A percentile compares a stretch with the other conserved stretches of the same genome.
Conservation (phyloP, 371 early-diverging fungal genomes). For the Mucor racemosus region DNA sequence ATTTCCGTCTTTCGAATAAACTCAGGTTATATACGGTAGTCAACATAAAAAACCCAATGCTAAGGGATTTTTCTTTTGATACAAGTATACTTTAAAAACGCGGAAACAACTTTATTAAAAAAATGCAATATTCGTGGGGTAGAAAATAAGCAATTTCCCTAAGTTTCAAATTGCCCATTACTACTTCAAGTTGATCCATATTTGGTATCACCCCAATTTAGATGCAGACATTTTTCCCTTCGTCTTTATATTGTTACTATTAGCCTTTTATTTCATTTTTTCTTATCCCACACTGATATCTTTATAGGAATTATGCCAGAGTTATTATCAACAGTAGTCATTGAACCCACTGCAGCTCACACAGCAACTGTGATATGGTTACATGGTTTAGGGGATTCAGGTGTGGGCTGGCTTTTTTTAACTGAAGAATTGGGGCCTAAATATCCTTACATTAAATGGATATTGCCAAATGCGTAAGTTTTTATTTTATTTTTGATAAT, state of each 20-base stretch:
- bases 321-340: neutral
- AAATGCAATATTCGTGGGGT: too few species aligned
- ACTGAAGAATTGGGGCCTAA: conserved; percentile 6
- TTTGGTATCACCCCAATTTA: neutral
- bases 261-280: too few species aligned
- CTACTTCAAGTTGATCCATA: neutral
- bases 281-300: neutral
- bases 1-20: too few species aligned
- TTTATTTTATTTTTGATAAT: too few species aligned
- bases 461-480: conserved; percentile 22
- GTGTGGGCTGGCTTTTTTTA: conserved; percentile 51
- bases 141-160: neutral
- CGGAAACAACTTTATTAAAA: too few species aligned
- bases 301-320: neutral
- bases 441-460: conserved; percentile 22
- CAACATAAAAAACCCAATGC: too few species aligned
- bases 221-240: neutral
- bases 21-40: too few species aligned
- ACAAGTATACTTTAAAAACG: too few species aligned
- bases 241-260: neutral
- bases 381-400: conserved; percentile 65
- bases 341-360: conserved; percentile 38
- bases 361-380: conserved; percentile 62
- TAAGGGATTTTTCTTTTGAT: too few species aligned
- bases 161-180: neutral